A percentile compares a stretch with the other conserved stretches of the same genome.
These are phyloP conservation scores for Kodamaea neixiangensis DNA, from an alignment of 805 yeast species.

Conservation along the genomic window DNA sequence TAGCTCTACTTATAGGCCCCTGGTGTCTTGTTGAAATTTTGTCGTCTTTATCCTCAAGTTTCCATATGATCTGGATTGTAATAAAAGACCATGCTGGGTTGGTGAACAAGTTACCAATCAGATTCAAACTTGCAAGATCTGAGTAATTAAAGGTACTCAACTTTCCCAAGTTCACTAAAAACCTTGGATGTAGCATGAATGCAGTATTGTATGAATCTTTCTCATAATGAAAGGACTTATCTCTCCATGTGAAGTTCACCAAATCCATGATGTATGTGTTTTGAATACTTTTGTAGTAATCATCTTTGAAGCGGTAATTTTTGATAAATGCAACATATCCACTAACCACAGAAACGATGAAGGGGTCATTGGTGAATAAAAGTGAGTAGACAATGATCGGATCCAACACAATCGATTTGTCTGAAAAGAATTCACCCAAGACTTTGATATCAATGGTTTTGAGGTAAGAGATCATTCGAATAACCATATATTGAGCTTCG, in stretches of 20 bases:
- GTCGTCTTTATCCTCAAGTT: slow-evolving; percentile 44
- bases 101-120: slow-evolving; percentile 47
- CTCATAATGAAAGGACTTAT: slow-evolving; percentile 47
- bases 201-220: slow-evolving; percentile 35
- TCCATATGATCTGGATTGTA: slow-evolving; percentile 46
- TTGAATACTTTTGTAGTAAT: slow-evolving; percentile 33
- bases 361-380: slow-evolving; percentile 45
- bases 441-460: not conserved
- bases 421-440: slow-evolving; percentile 5
- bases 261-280: slow-evolving; percentile 57
- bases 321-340: slow-evolving; percentile 48
- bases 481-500: not conserved
- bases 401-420: slow-evolving; percentile 34
- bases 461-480: not conserved
- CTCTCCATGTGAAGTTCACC: slow-evolving; percentile 58
- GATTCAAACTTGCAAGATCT: slow-evolving; percentile 25
- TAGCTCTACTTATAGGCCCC: slow-evolving; percentile 53
- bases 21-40: slow-evolving; percentile 42
- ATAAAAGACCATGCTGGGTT: slow-evolving; percentile 53
- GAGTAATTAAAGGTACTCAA: slow-evolving; percentile 34
- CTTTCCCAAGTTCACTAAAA: slow-evolving; percentile 29
- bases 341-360: slow-evolving; percentile 47
- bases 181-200: slow-evolving; percentile 37
- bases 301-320: slow-evolving; percentile 27
- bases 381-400: slow-evolving; percentile 40